phyloP scores from a whole-genome alignment of 2,329 filamentous ascomycete species.

The Cylindrodendrum hubeiense region DNA sequence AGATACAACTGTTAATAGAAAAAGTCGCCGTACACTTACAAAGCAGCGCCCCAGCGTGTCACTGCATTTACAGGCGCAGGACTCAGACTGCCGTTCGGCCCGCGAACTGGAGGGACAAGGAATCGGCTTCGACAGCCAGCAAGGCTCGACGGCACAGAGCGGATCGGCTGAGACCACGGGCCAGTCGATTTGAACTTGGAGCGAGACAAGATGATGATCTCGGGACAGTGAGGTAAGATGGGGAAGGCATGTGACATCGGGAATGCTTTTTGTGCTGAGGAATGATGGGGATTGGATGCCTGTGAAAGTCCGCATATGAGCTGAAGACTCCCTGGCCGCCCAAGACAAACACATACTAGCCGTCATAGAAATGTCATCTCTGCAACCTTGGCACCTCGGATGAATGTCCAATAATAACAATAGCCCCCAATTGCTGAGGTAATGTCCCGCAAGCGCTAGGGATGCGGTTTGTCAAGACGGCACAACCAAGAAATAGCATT shows the following conservation, averaged over 20 bases:
- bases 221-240: neutral
- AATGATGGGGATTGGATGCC: neutral
- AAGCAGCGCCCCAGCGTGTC: neutral
- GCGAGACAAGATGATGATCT: neutral
- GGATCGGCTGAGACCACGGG: neutral
- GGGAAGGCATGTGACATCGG: neutral
- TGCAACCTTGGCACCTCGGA: too few relatives aligned
- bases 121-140: neutral
- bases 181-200: neutral
- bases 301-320: neutral
- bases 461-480: neutral
- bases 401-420: neutral
- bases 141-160: neutral
- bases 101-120: neutral
- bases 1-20: conserved; percentile 9
- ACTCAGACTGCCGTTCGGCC: neutral
- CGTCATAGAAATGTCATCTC: neutral
- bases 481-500: too few relatives aligned
- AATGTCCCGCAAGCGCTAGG: neutral
- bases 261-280: neutral
- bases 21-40: too few relatives aligned
- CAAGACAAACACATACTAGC: neutral
- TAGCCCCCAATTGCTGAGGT: neutral
- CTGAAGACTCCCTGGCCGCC: neutral
- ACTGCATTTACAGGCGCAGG: conserved; percentile 8